Percentiles rank a stretch among this genome's conserved stretches.
These are phyloP conservation scores for Pyrrhoderma lamaoense DNA, from an alignment of 1,284 basidiomycete genomes.

Conservation along the genomic window DNA sequence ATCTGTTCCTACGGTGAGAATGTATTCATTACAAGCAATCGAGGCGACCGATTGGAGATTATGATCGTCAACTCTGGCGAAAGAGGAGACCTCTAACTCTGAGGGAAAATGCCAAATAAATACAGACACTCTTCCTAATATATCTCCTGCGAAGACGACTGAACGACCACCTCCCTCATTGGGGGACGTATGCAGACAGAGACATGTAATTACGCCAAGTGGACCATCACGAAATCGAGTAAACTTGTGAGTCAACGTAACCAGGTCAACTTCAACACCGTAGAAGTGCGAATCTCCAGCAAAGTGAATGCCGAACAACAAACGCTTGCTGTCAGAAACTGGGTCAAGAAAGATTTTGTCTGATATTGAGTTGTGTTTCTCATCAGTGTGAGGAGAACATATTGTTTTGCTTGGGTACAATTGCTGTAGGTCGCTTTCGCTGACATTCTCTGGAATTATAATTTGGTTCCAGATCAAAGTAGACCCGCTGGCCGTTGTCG, in stretches of 20 bases:
- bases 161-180: slow-evolving; percentile 1
- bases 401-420: neutral
- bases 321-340: slow-evolving; percentile 8
- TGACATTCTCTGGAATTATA: slow-evolving; percentile 24
- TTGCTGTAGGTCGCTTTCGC: neutral
- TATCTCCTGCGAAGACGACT: slow-evolving; percentile 47
- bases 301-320: slow-evolving; percentile 27
- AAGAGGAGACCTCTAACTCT: slow-evolving; percentile 25
- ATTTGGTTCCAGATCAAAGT: slow-evolving; percentile 44
- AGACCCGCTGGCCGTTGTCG: slow-evolving; percentile 46
- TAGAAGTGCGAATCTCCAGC: slow-evolving; percentile 41
- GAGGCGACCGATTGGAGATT: slow-evolving; percentile 52
- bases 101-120: slow-evolving; percentile 11
- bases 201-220: slow-evolving; percentile 19
- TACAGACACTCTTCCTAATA: slow-evolving; percentile 32
- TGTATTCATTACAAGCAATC: slow-evolving; percentile 50
- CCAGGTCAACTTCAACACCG: slow-evolving; percentile 33
- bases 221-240: slow-evolving; percentile 18
- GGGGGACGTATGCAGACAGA: slow-evolving; percentile 17
- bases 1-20: slow-evolving; percentile 57
- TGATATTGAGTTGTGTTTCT: neutral
- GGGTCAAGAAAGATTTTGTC: slow-evolving; percentile 20
- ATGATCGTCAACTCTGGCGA: slow-evolving; percentile 51
- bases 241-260: slow-evolving; percentile 23
- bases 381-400: neutral